These are phyloP conservation scores for Nitzschia sp. DNA, from an alignment of 108 stramenopile species.

Conservation along the genomic window DNA sequence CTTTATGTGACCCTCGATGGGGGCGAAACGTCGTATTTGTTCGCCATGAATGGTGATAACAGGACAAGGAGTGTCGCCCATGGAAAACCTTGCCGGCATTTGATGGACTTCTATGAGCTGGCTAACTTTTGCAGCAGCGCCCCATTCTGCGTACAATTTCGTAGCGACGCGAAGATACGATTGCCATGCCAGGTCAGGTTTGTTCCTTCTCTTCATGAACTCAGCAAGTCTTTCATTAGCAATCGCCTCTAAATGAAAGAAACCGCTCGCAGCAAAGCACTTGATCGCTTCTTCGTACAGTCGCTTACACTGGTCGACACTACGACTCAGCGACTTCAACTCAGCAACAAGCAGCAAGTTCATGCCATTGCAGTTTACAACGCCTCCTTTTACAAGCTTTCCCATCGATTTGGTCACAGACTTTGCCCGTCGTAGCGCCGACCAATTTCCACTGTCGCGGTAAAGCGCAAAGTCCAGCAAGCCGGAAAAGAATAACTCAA, in stretches of 20 bases:
- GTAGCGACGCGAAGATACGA: not conserved
- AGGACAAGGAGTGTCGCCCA: constrained; percentile 5
- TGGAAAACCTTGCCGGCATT: constrained; percentile 11
- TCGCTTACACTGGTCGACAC: not conserved
- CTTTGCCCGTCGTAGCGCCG: constrained; percentile 4
- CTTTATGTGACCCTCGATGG: constrained; percentile 10
- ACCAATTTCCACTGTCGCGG: not conserved
- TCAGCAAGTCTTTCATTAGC: constrained; percentile 10
- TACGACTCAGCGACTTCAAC: not conserved
- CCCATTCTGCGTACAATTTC: constrained; percentile 17
- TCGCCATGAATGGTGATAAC: constrained; percentile 14
- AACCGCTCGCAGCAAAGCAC: not conserved
- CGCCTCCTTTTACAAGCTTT: not conserved
- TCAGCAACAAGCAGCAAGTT: constrained; percentile 5
- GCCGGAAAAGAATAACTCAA: constrained; percentile 13
- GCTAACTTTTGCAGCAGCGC: constrained; percentile 14
- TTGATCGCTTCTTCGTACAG: constrained; percentile 15
- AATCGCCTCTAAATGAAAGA: constrained; percentile 19
- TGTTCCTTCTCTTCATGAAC: not conserved
- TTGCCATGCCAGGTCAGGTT: not conserved
- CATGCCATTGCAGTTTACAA: constrained; percentile 13
- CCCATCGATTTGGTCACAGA: not conserved
- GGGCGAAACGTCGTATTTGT: constrained; percentile 1
- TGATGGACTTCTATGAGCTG: constrained; percentile 4
- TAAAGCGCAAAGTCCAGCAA: constrained; percentile 4